Evolutionary conservation across 23 red algal genomes (phyloP).

Genomic region (Gracilaria caudata): DNA sequence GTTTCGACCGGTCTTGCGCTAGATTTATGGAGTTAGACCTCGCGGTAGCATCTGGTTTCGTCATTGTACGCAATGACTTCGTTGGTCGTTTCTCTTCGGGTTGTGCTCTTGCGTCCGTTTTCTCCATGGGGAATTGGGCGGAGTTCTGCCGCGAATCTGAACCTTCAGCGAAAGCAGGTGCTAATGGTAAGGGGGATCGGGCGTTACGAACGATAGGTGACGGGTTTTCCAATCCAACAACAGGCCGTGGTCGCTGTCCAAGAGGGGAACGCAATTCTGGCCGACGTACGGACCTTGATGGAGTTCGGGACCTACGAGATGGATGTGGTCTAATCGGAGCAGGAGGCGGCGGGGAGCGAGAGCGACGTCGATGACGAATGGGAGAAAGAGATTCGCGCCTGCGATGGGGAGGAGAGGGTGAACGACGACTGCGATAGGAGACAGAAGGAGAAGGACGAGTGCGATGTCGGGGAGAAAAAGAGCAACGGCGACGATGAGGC

Average conservation of each 20-base stretch:
- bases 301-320: neutral
- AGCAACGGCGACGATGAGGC: neutral
- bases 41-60: neutral
- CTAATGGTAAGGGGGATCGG: neutral
- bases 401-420: neutral
- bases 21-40: neutral
- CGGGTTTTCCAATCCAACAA: neutral
- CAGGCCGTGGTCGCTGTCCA: neutral
- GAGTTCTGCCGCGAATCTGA: neutral
- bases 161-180: neutral
- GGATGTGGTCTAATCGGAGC: neutral
- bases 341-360: neutral
- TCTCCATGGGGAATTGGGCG: neutral
- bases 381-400: neutral
- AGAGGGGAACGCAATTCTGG: neutral
- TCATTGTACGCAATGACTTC: neutral
- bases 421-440: neutral
- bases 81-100: neutral
- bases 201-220: neutral
- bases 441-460: neutral
- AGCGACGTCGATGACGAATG: neutral
- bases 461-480: neutral
- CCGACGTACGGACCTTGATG: neutral
- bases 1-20: neutral
- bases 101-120: neutral